Base-by-base conservation (phyloP, 169 alveolate species). In the Miamiensis avidus region DNA sequence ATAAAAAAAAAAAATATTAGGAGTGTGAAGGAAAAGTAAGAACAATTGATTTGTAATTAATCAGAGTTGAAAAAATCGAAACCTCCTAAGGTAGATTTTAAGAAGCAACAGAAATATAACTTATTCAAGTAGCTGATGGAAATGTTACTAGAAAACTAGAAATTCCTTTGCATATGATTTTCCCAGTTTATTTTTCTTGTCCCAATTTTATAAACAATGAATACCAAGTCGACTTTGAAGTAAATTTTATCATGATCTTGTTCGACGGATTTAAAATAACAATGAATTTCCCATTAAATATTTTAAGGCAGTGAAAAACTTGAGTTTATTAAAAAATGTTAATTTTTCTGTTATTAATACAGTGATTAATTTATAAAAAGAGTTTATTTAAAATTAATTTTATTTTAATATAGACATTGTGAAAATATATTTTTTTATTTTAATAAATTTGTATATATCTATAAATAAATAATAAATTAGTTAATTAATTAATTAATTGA, bases 111-210 rank as follows among this genome's bases (percentile, higher is more conserved):
- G 97, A 95, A 88, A 94, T 95, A 26, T 93, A 95, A 83, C 88
- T 91, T 74, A 91, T 95, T 31, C 91, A 95, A 89, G 93, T 95
- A 31, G 94, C 95, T 25, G 97, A 95, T 88, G 97, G 97, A 16
- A 95, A 95, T 87, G 95, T 92, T 31, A 91, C 92, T 69, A 93
- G 94, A 89, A 88, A 93, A 75, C 79, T 93, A 31, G 97, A 95
- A 78, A 93, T 95, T 29, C 97, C 97, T 25, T 81, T 93, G 31
- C 88, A 83, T 73, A 95, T 95, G 97, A 88, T 88, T 32, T 95
- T 93, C 81, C 97, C 97, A 1, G 91, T 89, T 78, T 85, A 86
- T 65, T 95, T 93, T 79, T 93, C 95, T 34, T 93, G 96, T 82
- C 95, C 97, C 27, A 91, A 91, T 83, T 88, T 90, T 82, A 79